These are phyloP conservation scores for Penicillium antarcticum DNA, from an alignment of 495 filamentous ascomycete species.

Conservation along the genomic window DNA sequence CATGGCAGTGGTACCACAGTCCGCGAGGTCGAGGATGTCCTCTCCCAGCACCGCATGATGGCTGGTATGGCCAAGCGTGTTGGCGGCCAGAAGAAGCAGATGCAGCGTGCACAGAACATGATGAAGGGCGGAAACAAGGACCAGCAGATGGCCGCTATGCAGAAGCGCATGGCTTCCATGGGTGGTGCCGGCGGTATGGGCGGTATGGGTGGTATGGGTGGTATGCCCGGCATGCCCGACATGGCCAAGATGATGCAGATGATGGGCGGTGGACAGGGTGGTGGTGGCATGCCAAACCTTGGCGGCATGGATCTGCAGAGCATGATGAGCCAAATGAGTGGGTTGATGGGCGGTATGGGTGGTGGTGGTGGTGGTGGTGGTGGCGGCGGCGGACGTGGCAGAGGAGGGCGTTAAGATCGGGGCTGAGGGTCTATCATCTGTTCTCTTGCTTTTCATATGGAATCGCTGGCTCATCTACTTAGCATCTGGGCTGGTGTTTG, in stretches of 20 bases:
- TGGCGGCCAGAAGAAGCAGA: constrained; percentile 93
- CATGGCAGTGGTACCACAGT: constrained; percentile 86
- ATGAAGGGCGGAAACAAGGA: constrained; percentile 84
- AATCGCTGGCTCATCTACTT: constrained; percentile 17
- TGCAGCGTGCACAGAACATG: constrained; percentile 88
- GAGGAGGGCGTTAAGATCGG: constrained; percentile 32
- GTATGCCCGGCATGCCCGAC: constrained; percentile 49
- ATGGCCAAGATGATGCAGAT: constrained; percentile 86
- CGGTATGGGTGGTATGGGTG: constrained; percentile 41
- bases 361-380: constrained; percentile 38
- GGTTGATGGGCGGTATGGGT: constrained; percentile 60
- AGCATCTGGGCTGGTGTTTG: constrained; percentile 31
- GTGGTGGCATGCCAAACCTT: constrained; percentile 47
- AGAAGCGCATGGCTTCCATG: constrained; percentile 90
- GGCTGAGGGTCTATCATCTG: not conserved
- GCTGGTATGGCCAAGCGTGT: constrained; percentile 99
- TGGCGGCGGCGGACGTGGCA: constrained; percentile 35
- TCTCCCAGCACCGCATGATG: constrained; percentile 98
- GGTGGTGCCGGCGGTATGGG: constrained; percentile 58
- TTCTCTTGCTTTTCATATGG: constrained; percentile 4
- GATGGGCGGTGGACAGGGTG: constrained; percentile 44
- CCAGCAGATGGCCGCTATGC: constrained; percentile 96
- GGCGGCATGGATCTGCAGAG: constrained; percentile 77
- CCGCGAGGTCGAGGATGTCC: constrained; percentile 93
- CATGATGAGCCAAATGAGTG: constrained; percentile 83